Base-by-base conservation (phyloP, 2,329 filamentous ascomycete genomes). In the Phialemoniopsis sp. region DNA sequence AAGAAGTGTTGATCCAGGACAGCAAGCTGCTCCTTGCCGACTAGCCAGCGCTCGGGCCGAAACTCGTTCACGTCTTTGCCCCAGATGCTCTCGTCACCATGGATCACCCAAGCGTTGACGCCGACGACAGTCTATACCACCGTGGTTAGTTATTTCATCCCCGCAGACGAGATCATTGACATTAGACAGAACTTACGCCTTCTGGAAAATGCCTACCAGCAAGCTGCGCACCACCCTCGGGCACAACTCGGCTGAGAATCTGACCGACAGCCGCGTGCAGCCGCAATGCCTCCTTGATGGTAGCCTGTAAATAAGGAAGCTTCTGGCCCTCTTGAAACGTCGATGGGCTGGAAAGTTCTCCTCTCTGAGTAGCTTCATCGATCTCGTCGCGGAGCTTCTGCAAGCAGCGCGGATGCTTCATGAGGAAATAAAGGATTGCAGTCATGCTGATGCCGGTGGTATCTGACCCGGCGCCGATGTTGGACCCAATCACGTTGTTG, bases 371-470 rank as follows among this genome's bases (percentile, higher is more conserved):
- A 13, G 32, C 34, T 28, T 10, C 13, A 15, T 42, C 34, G 4
- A 42, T 28, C 19, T 44, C 42, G 3, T 21, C 17, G 16, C 36
- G 16, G 5, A 44, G 32, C 15, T 16, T 29, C 5, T 10, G 4
- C 10, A 34, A 33, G 28, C 16, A 36, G 3, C 3, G 13, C 4
- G 40, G 43, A 15, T 42, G 36, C 14, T 36, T 45, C 40, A 36
- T 62, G 7, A 83, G 56, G 56, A 76, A 74, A 57, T 84, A 84
- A 50, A 85, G 77, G 3, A 84, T 64, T 3, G 76, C 68, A 10
- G 69, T 71, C 0, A 85, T 60, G 26, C 67, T 72, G 51, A 85
- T 83, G 15, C 76, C 80, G 0, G 81, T 86, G 3, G 81, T 85
- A 55, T 85, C 81, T 2, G 70, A 76, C 5, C 80, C 80, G 1